Base-by-base conservation (phyloP, 2,329 filamentous ascomycete species). In the Botrytis paeoniae region DNA sequence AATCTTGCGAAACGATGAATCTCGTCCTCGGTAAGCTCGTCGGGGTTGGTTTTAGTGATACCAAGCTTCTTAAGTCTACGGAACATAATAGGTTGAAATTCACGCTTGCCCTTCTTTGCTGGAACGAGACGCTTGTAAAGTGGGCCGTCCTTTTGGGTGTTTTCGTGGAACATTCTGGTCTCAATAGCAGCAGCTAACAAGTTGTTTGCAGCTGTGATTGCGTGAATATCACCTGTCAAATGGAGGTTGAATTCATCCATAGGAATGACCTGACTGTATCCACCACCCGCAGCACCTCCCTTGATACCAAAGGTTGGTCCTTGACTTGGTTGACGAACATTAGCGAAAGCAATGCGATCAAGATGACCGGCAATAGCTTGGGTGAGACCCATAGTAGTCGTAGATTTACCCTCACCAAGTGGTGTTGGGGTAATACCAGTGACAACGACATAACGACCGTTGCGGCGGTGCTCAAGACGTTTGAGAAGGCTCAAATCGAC, bases 181-280 rank as follows among this genome's bases (percentile, higher is more conserved):
- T 99, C 96, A 75, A 99, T 97, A 51, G 96, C 96, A 71, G 96
- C 96, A 62, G 96, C 95, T 61, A 99, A 89, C 73, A 99, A 87
- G 84, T 99, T 99, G 88, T 98, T 99, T 54, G 96, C 96, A 41
- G 95, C 95, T 70, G 94, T 94, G 80, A 99, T 96, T 77, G 96
- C 96, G 82, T 99, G 96, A 73, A 99, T 98, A 82, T 99, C 96
- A 79, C 96, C 96, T 72, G 96, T 99, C 80, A 99, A 85, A 83
- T 99, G 96, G 81, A 99, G 86, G 84, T 99, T 99, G 86, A 99
- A 99, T 83, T 99, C 96, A 79, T 99, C 96, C 96, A 99, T 99
- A 74, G 96, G 96, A 79, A 99, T 98, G 80, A 99, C 96, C 83
- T 99, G 96, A 82, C 94, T 97, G 89, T 98, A 99, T 57, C 96